These are phyloP conservation scores for Voacanga thouarsii DNA, from an alignment of 257 asterid genomes.

Conservation along the genomic window DNA sequence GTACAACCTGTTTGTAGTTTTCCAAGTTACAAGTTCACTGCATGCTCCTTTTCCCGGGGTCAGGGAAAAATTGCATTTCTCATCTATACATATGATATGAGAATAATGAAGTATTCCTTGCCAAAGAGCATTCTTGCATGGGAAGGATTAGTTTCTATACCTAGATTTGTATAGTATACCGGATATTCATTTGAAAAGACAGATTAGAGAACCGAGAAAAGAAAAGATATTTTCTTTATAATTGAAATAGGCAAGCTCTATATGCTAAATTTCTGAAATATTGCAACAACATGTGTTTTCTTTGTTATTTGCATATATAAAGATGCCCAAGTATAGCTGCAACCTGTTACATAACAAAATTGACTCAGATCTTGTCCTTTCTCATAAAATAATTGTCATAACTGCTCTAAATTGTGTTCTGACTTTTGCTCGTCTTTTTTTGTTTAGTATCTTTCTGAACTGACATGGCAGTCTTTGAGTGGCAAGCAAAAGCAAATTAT, in stretches of 20 bases:
- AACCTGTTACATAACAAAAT: neutral
- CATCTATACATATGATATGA: neutral
- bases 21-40: neutral
- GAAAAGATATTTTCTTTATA: neutral
- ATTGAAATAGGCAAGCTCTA: neutral
- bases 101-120: neutral
- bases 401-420: slow-evolving; percentile 24
- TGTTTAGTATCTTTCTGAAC: slow-evolving; percentile 53
- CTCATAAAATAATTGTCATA: slow-evolving; percentile 1
- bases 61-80: neutral
- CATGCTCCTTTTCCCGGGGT: neutral
- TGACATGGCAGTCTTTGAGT: slow-evolving; percentile 55
- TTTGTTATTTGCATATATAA: neutral
- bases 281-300: neutral
- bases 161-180: neutral
- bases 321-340: neutral
- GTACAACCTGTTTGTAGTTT: neutral
- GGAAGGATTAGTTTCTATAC: neutral
- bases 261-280: too few species aligned
- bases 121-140: neutral
- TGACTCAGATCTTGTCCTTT: neutral
- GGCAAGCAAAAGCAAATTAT: slow-evolving; percentile 65
- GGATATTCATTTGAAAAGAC: neutral
- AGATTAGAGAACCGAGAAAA: neutral
- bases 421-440: slow-evolving; percentile 28